Evolutionary conservation across 225 moss, liverwort and hornwort species (phyloP), one percentile per base, ranked within the genome.

Genomic region (Pleurozium schreberi): DNA sequence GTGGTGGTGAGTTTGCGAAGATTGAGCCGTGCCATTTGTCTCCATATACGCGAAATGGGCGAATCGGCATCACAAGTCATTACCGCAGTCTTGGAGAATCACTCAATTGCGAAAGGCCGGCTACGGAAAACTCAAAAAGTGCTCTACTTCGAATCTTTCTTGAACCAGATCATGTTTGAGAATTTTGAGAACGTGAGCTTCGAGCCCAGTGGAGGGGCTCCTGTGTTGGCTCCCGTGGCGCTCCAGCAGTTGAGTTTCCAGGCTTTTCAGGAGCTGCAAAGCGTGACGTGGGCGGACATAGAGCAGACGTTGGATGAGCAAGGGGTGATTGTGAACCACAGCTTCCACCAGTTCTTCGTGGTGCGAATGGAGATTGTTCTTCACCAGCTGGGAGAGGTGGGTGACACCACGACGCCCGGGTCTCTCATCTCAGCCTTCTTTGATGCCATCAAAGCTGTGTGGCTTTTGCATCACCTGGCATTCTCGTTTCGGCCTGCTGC

Each of bases 141-240:
- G 61, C 93, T 94, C 52, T 94, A 88, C 86, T 94, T 94, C 3
- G 94, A 93, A 52, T 87, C 94, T 3, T 94, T 94, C 78, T 38
- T 94, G 82, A 94, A 91, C 87, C 94, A 92, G 85, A 86, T 94
- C 71, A 91, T 94, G 92, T 94, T 94, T 45, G 92, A 94, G 91
- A 93, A 90, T 80, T 94, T 94, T n/a, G 94, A 94, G 88, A 94
- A 94, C 31, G 93, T 83, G 4, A 92, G 68, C 40, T 94, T 93
- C 53, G 94, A 93, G 82, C 80, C 94, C 7, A 94, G 91, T 52
- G 94, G 94, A 52, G 92, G 93, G 30, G 93, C 93, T 43, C 88
- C 90, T 3, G 90, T 90, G 11, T 52, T 94, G 43, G 71, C 93
- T 27, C 94, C 92, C 19, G 84, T 28, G 25, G 84, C 88, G 7